Percentiles rank a stretch among this genome's conserved stretches.
Evolutionary conservation across 345 rosid species (phyloP).

Genomic region (Pistacia integerrima): DNA sequence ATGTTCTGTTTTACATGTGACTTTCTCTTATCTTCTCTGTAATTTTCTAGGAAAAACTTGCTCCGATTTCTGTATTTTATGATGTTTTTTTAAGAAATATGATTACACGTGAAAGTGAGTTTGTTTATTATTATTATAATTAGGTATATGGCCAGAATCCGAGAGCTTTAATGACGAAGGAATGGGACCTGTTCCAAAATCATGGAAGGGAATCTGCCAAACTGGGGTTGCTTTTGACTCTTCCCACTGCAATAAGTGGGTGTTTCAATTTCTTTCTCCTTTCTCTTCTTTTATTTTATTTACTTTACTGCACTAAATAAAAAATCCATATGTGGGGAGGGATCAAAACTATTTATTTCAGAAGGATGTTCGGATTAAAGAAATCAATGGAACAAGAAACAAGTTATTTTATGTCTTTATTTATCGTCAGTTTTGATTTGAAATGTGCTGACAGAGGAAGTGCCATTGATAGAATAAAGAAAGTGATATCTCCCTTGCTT

Average conservation of each 20-base stretch:
- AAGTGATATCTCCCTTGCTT: too few relatives aligned
- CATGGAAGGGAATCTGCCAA: slow-evolving; percentile 94
- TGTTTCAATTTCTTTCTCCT: not conserved
- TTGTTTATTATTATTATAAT: slow-evolving; percentile 7
- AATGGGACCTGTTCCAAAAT: slow-evolving; percentile 76
- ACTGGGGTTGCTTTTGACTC: slow-evolving; percentile 59
- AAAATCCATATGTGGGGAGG: too few relatives aligned
- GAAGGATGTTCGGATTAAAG: too few relatives aligned
- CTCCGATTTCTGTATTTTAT: not conserved
- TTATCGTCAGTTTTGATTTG: too few relatives aligned
- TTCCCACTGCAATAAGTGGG: slow-evolving; percentile 77
- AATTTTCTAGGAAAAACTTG: slow-evolving; percentile 7
- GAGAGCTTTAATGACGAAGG: slow-evolving; percentile 72
- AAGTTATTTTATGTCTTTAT: too few relatives aligned
- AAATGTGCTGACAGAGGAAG: too few relatives aligned
- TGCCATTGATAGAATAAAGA: too few relatives aligned
- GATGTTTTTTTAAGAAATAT: not conserved
- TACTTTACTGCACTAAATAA: too few relatives aligned
- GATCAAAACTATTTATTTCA: too few relatives aligned
- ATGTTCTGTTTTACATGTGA: slow-evolving; percentile 28
- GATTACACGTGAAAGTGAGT: slow-evolving; percentile 10
- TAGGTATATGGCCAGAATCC: slow-evolving; percentile 98
- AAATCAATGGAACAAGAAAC: too few relatives aligned
- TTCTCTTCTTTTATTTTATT: too few relatives aligned
- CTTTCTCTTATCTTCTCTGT: slow-evolving; percentile 19